These are phyloP conservation scores for Cryphonectria japonica DNA, from an alignment of 2,329 filamentous ascomycete genomes.

Conservation along the genomic window DNA sequence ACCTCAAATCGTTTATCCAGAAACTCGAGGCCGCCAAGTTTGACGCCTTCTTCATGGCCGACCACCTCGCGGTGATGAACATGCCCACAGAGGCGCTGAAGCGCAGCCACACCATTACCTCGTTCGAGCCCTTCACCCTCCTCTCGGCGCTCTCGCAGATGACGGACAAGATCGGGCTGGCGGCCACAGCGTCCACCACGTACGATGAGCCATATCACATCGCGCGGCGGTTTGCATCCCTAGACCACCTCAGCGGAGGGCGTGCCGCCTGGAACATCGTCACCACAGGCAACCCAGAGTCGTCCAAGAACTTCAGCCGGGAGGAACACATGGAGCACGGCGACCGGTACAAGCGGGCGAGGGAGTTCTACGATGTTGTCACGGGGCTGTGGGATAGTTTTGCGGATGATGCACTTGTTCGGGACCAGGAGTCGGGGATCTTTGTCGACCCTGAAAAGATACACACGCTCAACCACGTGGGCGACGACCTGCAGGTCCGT, in stretches of 20 bases:
- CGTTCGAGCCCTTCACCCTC: constrained; percentile 59
- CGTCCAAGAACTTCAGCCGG: constrained; percentile 54
- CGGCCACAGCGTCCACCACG: constrained; percentile 57
- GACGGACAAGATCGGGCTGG: constrained; percentile 55
- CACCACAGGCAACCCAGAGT: constrained; percentile 56
- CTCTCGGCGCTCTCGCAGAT: constrained; percentile 53
- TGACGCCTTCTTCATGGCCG: constrained; percentile 61
- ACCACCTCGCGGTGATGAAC: constrained; percentile 57
- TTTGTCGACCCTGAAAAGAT: constrained; percentile 56
- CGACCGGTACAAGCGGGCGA: constrained; percentile 54
- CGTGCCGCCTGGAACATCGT: constrained; percentile 60
- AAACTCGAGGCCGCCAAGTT: constrained; percentile 58
- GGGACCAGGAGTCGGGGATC: constrained; percentile 50
- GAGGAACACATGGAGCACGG: constrained; percentile 54
- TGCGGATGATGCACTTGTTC: constrained; percentile 58
- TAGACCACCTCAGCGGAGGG: constrained; percentile 56
- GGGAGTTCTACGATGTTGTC: constrained; percentile 58
- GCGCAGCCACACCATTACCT: constrained; percentile 61
- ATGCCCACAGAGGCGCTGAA: constrained; percentile 61
- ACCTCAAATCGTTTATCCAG: constrained; percentile 57
- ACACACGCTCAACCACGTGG: constrained; percentile 55
- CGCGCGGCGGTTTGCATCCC: constrained; percentile 55
- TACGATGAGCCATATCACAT: constrained; percentile 59
- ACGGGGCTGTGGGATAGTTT: constrained; percentile 59
- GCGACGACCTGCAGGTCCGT: constrained; percentile 49